Base-by-base conservation (phyloP, 2,329 filamentous ascomycete species). In the Sphaerulina populicola region DNA sequence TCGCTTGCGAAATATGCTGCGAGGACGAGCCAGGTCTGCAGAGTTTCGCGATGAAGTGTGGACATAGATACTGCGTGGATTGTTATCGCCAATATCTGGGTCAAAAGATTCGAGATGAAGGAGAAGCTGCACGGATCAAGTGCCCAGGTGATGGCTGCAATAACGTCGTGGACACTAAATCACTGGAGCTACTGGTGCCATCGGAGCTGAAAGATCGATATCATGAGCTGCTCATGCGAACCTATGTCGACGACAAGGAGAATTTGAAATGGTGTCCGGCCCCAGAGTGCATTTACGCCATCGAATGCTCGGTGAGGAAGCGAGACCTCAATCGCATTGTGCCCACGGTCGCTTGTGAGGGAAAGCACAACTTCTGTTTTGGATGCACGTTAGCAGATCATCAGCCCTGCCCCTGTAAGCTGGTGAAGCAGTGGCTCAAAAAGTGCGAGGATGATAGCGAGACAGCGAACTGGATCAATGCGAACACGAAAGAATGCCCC, bases 401-500 rank as follows among this genome's bases (percentile, higher is more conserved):
- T 64, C 91, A 95, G 64, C 93, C 93, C 2, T 87, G 91, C 2
- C 91, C 93, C 0, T 98, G 93, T 68, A 78, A 82, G 23, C 72
- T 98, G 46, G 91, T 97, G 46, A 96, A 93, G 77, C 85, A 80
- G 66, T 98, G 93, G 93, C 71, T 98, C 10, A 94, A 96, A 75
- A 98, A 98, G 68, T 98, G 93, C 66, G 93, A 93, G 51, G 93
- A 98, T 67, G 93, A 98, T 65, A 95, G 88, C 0, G 93, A 98
- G 69, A 98, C 93, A 0, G 91, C 93, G 3, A 98, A 98, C 69
- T 98, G 93, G 93, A 98, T 98, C 56, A 96, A 91, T 0, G 93
- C 93, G 42, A 95, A 98, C 68, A 98, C 93, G 2, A 98, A 98
- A 67, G 93, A 98, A 68, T 98, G 93, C 58, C 91, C 93, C 0